Percentiles rank a stretch among this genome's conserved stretches.
Conservation (phyloP, 2,329 filamentous ascomycete species). For the Macrophomina pseudophaseolina region DNA sequence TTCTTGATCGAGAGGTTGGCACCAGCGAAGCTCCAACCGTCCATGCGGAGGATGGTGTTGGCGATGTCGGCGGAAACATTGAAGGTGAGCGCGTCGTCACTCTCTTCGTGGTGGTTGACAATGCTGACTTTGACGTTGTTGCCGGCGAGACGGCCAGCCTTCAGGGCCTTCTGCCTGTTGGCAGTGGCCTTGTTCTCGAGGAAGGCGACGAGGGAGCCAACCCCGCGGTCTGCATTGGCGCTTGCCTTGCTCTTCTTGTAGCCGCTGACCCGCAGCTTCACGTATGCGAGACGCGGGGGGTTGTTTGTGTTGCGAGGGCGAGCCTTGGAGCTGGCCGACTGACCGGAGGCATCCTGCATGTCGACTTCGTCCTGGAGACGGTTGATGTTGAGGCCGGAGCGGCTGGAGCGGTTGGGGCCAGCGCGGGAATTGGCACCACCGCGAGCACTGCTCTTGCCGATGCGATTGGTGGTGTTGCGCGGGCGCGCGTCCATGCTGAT, state of each 20-base stretch:
- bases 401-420: neutral
- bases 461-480: conserved; percentile 35
- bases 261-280: conserved; percentile 38
- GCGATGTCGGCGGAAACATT: conserved; percentile 44
- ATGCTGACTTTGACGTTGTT: conserved; percentile 41
- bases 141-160: conserved; percentile 32
- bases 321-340: conserved; percentile 1
- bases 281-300: neutral
- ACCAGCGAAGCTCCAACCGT: conserved; percentile 48
- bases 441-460: conserved; percentile 34
- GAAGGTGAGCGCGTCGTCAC: conserved; percentile 43
- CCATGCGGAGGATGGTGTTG: conserved; percentile 43
- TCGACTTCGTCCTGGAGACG: conserved; percentile 34
- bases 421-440: conserved; percentile 27
- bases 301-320: conserved; percentile 10
- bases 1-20: conserved; percentile 44
- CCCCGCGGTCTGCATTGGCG: conserved; percentile 40
- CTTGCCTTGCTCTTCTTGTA: conserved; percentile 47
- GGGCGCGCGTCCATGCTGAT: conserved; percentile 61
- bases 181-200: conserved; percentile 47
- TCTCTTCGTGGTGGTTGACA: conserved; percentile 38
- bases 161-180: conserved; percentile 31
- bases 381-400: conserved; percentile 22
- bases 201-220: conserved; percentile 46
- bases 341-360: conserved; percentile 33